Percentiles rank a stretch among this genome's conserved stretches.
Conservation (phyloP, 1,284 basidiomycete species). For the Apiotrichum veenhuisii region DNA sequence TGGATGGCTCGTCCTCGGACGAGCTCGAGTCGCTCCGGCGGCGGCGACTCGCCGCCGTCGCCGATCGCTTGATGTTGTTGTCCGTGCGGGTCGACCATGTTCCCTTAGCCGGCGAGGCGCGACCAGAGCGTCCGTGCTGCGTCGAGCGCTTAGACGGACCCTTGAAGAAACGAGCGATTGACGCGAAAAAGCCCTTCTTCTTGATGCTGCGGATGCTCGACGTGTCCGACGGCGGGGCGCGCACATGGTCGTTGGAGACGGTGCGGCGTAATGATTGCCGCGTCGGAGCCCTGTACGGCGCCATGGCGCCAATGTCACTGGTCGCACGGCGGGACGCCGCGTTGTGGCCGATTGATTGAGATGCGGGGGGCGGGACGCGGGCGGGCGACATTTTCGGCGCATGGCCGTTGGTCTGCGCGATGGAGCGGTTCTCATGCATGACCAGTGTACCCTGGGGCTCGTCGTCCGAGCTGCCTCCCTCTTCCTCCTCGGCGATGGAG, state of each 20-base stretch:
- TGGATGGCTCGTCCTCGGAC: constrained; percentile 36
- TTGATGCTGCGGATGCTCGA: constrained; percentile 30
- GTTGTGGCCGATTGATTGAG: neutral
- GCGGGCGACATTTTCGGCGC: too few relatives aligned
- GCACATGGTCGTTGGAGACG: constrained; percentile 31
- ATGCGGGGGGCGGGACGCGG: too few relatives aligned
- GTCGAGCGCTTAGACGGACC: constrained; percentile 13
- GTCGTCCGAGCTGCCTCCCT: constrained; percentile 41
- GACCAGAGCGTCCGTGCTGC: constrained; percentile 21
- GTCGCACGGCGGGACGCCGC: constrained; percentile 32
- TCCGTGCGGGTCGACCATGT: constrained; percentile 48
- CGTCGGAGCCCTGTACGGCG: constrained; percentile 5
- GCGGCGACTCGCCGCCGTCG: constrained; percentile 17
- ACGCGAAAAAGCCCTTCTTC: constrained; percentile 45
- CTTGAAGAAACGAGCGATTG: constrained; percentile 43
- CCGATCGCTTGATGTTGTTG: constrained; percentile 37
- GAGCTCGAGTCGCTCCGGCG: constrained; percentile 34
- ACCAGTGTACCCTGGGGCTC: constrained; percentile 34
- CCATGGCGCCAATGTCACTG: constrained; percentile 36
- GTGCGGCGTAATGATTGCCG: constrained; percentile 31
- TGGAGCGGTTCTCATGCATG: constrained; percentile 38
- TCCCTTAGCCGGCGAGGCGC: constrained; percentile 32
- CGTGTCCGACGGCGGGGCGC: constrained; percentile 29
- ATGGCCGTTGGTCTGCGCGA: neutral
- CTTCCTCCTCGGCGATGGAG: constrained; percentile 48